A percentile compares a stretch with the other conserved stretches of the same genome.
phyloP scores from a whole-genome alignment of 495 filamentous ascomycete species.

The Neurospora sp. region DNA sequence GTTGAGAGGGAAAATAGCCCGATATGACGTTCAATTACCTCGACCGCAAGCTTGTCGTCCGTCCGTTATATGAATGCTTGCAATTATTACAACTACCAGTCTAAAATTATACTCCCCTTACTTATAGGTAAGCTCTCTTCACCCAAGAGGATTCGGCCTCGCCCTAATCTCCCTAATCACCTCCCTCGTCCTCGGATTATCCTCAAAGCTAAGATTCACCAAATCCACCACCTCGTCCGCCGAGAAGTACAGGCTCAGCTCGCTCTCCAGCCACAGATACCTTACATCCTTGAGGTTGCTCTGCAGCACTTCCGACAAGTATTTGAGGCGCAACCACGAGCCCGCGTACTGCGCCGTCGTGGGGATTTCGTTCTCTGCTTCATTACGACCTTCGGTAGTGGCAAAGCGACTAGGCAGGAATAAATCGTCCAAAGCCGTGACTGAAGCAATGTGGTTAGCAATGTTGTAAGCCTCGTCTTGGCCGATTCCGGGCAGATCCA shows the following conservation, averaged over 20 bases:
- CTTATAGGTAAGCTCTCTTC: not conserved
- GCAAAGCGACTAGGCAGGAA: conserved; percentile 50
- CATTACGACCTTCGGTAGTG: not conserved
- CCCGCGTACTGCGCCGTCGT: conserved; percentile 70
- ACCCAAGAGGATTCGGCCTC: conserved; percentile 24
- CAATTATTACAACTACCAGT: not conserved
- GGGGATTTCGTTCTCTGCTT: conserved; percentile 33
- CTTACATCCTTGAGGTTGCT: conserved; percentile 81
- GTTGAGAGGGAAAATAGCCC: not conserved
- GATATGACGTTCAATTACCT: not conserved
- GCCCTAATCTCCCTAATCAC: conserved; percentile 70
- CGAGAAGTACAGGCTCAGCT: conserved; percentile 73
- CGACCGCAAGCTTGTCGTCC: not conserved
- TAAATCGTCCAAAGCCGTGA: conserved; percentile 63
- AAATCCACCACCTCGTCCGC: conserved; percentile 79
- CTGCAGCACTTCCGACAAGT: conserved; percentile 79
- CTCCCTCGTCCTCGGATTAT: conserved; percentile 65
- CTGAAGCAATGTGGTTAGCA: conserved; percentile 55
- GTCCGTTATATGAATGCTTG: not conserved
- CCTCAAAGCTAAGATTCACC: conserved; percentile 82
- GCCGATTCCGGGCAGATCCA: conserved; percentile 77
- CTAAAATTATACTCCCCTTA: not conserved
- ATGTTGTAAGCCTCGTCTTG: conserved; percentile 78
- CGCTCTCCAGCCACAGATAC: conserved; percentile 79
- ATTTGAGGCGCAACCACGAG: conserved; percentile 85